Evolutionary conservation across 768 basidiomycete genomes (phyloP), one percentile per base, ranked within the genome.

Genomic region (Clathrus columnatus): DNA sequence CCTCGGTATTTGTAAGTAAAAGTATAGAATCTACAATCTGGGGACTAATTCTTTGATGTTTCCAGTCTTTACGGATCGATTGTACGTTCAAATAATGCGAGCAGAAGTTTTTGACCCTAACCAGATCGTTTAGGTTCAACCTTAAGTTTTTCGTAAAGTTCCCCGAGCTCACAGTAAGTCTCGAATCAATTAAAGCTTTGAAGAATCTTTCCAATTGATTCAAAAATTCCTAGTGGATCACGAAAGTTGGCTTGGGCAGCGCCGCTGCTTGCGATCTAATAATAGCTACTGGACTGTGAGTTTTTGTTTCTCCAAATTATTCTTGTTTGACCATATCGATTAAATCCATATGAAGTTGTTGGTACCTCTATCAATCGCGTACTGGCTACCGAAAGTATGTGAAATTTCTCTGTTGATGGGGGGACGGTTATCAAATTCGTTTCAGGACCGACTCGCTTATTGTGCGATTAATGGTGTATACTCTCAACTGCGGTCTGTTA

Each of bases 181-280:
- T 53, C 7, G 17, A 28, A 23, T 7, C 17, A 17, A 30, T 44
- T 11, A 48, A 68, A 73, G 43, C 72, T 75, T 58, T 48, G 71
- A 61, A 21, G 29, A 48, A 60, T 28, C 24, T 45, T 30, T 32
- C 32, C 23, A 45, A 68, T 20, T 16, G n/a, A n/a, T n/a, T n/a
- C n/a, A n/a, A n/a, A n/a, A n/a, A n/a, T n/a, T 11, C 7, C 30
- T 52, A 72, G 78, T 79, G 78, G 79, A 71, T 80, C 14, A 75
- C 77, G 7, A 74, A 72, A 59, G 59, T 70, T 23, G 79, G 77
- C 1, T 24, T 68, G 8, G 73, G 75, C 29, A 72, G 74, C 53
- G 75, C 75, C 23, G 74, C 75, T n/a, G 72, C 72, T 16, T 72
- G 76, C 8, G 78, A 79, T 59, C 67, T 77, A 56, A 67, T 77